Base-by-base conservation (phyloP, 2,329 filamentous ascomycete species). In the Microsporum ferrugineum region DNA sequence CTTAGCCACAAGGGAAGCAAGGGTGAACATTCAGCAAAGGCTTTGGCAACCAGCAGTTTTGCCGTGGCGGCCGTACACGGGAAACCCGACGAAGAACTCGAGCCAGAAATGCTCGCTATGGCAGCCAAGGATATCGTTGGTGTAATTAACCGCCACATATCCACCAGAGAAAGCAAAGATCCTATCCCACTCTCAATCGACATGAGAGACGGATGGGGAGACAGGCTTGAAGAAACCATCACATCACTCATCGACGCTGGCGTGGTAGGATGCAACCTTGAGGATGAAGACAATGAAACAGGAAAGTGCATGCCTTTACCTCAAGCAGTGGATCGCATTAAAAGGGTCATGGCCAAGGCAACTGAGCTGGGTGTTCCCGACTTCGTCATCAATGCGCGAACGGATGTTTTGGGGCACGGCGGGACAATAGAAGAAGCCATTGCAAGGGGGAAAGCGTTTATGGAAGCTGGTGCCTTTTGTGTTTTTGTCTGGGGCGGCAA, bases 401-500 rank as follows among this genome's bases (percentile, higher is more conserved):
- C 78, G 17, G 82, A 84, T 69, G 73, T 78, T 3, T 74, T 84
- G 31, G 66, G 72, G 1, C 10, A 60, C 23, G 66, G 76, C 71
- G 29, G 66, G 63, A 2, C 66, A 69, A 63, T 82, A 10, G 64
- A 71, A 5, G 78, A 82, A 41, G 79, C 77, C 1, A 71, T 83
- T 39, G 66, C 70, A 49, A 72, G 82, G 1, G 82, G 81, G 0
- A 78, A 77, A 61, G 76, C 75, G 29, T 84, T 80, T 65, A 71
- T 84, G 0, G 77, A 73, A 0, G 79, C 79, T 3, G 82, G 81
- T 0, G 82, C 82, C 0, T 79, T 76, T 17, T 82, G 78, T 1
- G 74, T 82, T 0, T 84, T 83, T 69, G 79, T 82, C 58, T 84
- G 80, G 80, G 81, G 81, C 10, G 79, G 73, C 2, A 64, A 69